These are phyloP conservation scores for Coleophoma cylindrospora DNA, from an alignment of 2,329 filamentous ascomycete genomes.

Conservation along the genomic window DNA sequence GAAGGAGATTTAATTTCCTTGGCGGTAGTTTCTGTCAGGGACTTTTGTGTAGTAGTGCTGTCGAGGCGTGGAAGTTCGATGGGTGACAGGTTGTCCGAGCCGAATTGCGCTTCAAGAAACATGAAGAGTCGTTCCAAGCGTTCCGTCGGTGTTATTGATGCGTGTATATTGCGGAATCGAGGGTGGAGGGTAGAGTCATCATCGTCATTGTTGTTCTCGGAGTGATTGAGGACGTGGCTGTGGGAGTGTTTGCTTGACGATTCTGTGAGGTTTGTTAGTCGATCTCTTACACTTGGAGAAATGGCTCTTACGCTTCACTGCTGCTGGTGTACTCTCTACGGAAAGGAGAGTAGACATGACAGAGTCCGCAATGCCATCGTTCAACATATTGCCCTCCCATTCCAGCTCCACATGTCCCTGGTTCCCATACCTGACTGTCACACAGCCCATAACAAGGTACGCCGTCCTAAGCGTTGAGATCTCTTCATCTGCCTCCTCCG, in stretches of 20 bases:
- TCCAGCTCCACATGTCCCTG: slow-evolving; percentile 83
- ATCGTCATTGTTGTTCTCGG: too few species aligned
- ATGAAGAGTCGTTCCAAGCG: slow-evolving; percentile 82
- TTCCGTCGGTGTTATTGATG: slow-evolving; percentile 65
- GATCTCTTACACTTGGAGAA: slow-evolving; percentile 6
- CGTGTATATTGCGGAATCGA: slow-evolving; percentile 64
- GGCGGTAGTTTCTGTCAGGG: slow-evolving; percentile 3
- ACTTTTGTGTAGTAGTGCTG: slow-evolving; percentile 11
- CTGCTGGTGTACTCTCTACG: slow-evolving; percentile 89
- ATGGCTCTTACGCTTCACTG: slow-evolving; percentile 71
- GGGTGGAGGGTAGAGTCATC: slow-evolving; percentile 14
- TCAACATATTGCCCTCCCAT: slow-evolving; percentile 97
- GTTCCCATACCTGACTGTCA: slow-evolving; percentile 71
- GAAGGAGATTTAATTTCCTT: slow-evolving; percentile 1
- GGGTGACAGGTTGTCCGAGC: slow-evolving; percentile 72
- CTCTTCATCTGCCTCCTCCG: slow-evolving; percentile 61
- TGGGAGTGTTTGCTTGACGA: slow-evolving; percentile 55
- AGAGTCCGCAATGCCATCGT: slow-evolving; percentile 96
- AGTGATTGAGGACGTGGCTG: slow-evolving; percentile 32
- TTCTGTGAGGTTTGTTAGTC: slow-evolving; percentile 33
- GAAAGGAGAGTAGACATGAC: slow-evolving; percentile 89
- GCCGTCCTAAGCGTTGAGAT: slow-evolving; percentile 47
- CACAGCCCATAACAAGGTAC: slow-evolving; percentile 83
- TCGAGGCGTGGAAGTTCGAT: slow-evolving; percentile 61
- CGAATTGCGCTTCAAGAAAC: slow-evolving; percentile 97